These are phyloP conservation scores for Xerocomus amazonicus DNA, from an alignment of 1,284 basidiomycete genomes.

Conservation along the genomic window DNA sequence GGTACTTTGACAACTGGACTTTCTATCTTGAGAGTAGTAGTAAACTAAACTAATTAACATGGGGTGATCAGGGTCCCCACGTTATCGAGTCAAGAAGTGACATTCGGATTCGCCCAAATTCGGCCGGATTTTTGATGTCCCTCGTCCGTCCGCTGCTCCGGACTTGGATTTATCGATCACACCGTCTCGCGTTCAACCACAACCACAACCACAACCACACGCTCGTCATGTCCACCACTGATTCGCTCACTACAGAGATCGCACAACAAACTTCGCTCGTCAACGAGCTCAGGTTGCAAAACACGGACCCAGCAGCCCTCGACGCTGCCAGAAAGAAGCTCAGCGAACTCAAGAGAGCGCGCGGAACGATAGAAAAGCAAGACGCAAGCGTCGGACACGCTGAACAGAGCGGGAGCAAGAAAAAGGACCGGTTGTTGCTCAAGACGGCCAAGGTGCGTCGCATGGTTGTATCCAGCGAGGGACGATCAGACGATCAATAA, in stretches of 20 bases:
- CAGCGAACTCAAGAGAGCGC: conserved; percentile 61
- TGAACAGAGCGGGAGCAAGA: conserved; percentile 42
- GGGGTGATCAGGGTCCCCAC: conserved; percentile 26
- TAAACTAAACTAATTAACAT: neutral
- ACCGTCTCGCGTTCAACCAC: too few relatives aligned
- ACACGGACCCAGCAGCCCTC: conserved; percentile 46
- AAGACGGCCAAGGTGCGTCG: conserved; percentile 76
- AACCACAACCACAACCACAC: conserved; percentile 2
- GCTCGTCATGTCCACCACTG: conserved; percentile 35
- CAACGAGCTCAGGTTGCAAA: conserved; percentile 57
- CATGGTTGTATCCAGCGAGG: too few relatives aligned
- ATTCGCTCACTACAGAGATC: conserved; percentile 48
- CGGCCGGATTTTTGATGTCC: too few relatives aligned
- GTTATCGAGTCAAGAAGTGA: conserved; percentile 24
- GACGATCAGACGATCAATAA: too few relatives aligned
- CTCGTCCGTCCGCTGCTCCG: conserved; percentile 10
- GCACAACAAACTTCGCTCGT: conserved; percentile 50
- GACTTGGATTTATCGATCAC: conserved; percentile 27
- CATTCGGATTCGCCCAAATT: too few relatives aligned
- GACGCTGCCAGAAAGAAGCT: conserved; percentile 67
- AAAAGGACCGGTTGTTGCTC: conserved; percentile 63
- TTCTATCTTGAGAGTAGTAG: conserved; percentile 3
- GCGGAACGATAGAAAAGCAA: conserved; percentile 45
- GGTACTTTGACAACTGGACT: conserved; percentile 16
- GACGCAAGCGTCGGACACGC: conserved; percentile 6